Base-by-base conservation (phyloP, 176 grass and related monocot species). In the Hordeum marinum region DNA sequence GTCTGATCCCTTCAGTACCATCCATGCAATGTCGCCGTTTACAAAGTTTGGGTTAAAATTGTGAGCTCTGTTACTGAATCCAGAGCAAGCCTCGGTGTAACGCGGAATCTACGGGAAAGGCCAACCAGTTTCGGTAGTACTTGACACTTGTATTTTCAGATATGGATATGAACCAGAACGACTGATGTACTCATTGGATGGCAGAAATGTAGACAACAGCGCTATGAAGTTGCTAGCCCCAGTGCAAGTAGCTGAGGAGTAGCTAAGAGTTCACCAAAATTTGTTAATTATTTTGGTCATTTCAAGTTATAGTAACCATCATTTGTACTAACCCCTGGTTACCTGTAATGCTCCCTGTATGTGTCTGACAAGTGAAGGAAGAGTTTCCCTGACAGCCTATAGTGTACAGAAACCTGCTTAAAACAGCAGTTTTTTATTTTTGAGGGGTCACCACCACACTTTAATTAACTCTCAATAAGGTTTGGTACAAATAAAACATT, bases 341-440 rank as follows among this genome's bases (percentile, higher is more conserved):
- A 82, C 90, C 89, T 88, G 90, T 61, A 98, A 84, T 26, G 89
- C 75, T 72, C 70, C 91, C 17, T 87, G 78, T 21, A 98, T 98
- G 58, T 88, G 89, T 21, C 74, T 83, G 21, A 88, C 87, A 20
- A 93, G 80, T 72, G 86, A 86, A 36, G 91, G 77, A n/a, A 93
- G 72, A 24, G 32, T 93, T 84, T 77, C 63, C 82, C 87, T 88
- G 34, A 93, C 76, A 3, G 76, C 92, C 93, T 35, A 92, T 88
- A 0, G 87, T 93, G 48, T 98, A 93, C 4, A 95, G 79, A 39
- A 91, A 83, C 2, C 73, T 26, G 8, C 79, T 20, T 6, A 90
- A 89, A 26, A 83, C 61, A 48, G 84, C 52, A 5, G n/a, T 29
- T 29, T 29, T 29, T 29, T 34, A 17, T 50, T 48, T 50, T 50